Evolutionary conservation across 768 basidiomycete species (phyloP).

Genomic region (Imleria badia): DNA sequence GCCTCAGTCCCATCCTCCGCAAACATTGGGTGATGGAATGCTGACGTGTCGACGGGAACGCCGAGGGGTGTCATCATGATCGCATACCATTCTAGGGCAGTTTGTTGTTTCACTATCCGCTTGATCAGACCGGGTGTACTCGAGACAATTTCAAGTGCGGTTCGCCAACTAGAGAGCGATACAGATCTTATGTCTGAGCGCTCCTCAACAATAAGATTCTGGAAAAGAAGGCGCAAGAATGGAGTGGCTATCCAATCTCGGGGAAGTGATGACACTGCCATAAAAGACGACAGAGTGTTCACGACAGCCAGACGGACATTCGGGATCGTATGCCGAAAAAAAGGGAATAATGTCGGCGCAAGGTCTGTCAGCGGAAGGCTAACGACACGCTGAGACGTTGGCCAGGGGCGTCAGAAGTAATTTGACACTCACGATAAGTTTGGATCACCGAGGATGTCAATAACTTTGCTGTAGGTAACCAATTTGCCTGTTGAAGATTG

Average conservation of each 20-base stretch:
- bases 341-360: slow-evolving; percentile 88
- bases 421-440: slow-evolving; percentile 60
- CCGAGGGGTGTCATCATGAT: slow-evolving; percentile 90
- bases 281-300: slow-evolving; percentile 83
- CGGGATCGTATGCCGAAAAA: slow-evolving; percentile 95
- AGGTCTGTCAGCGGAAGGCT: slow-evolving; percentile 82
- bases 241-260: slow-evolving; percentile 77
- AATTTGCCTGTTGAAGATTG: slow-evolving; percentile 60
- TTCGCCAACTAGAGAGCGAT: slow-evolving; percentile 72
- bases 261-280: slow-evolving; percentile 71
- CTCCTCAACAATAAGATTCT: slow-evolving; percentile 93
- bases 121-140: slow-evolving; percentile 49
- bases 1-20: slow-evolving; percentile 44
- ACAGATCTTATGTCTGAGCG: slow-evolving; percentile 76
- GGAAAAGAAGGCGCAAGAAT: slow-evolving; percentile 84
- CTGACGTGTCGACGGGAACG: slow-evolving; percentile 62
- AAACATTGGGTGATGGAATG: slow-evolving; percentile 67
- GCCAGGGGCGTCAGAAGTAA: background rate
- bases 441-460: slow-evolving; percentile 67
- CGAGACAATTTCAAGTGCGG: slow-evolving; percentile 59
- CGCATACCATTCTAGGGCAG: slow-evolving; percentile 81
- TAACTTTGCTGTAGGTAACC: slow-evolving; percentile 76
- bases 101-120: slow-evolving; percentile 52
- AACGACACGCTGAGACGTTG: background rate
- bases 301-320: slow-evolving; percentile 93